Evolutionary conservation across 495 filamentous ascomycete species (phyloP).

Genomic region (Massariosphaeria phaeospora): DNA sequence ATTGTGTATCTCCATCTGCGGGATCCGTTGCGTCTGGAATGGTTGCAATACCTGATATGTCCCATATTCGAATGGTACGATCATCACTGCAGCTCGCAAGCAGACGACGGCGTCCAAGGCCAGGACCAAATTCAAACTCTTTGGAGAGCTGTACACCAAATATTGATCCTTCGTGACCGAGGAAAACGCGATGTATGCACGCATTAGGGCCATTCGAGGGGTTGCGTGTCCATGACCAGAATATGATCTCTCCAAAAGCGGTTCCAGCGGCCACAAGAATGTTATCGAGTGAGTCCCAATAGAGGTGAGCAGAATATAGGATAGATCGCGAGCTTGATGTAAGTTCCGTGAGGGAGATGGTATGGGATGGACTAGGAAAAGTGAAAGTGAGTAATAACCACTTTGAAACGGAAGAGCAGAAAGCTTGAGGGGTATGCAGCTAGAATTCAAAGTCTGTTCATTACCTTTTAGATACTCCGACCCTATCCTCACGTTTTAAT

Average conservation of each 20-base stretch:
- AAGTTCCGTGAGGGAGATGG: slow-evolving; percentile 43
- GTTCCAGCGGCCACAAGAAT: slow-evolving; percentile 82
- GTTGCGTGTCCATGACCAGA: slow-evolving; percentile 65
- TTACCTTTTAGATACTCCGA: slow-evolving; percentile 13
- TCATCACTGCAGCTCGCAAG: slow-evolving; percentile 95
- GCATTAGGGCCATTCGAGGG: background rate
- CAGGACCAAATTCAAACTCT: slow-evolving; percentile 42
- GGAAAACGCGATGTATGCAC: slow-evolving; percentile 62
- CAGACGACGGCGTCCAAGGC: slow-evolving; percentile 48
- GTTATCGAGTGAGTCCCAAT: slow-evolving; percentile 50
- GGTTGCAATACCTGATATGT: slow-evolving; percentile 55
- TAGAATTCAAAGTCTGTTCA: background rate
- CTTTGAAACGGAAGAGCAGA: background rate
- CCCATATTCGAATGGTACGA: slow-evolving; percentile 84
- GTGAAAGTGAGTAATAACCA: slow-evolving; percentile 9
- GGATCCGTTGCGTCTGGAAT: background rate
- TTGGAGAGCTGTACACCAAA: slow-evolving; percentile 80
- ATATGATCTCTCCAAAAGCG: slow-evolving; percentile 84
- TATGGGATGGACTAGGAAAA: slow-evolving; percentile 1
- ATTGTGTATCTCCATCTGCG: slow-evolving; percentile 45
- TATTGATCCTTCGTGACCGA: slow-evolving; percentile 89
- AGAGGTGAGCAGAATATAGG: slow-evolving; percentile 76
- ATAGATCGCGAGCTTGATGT: slow-evolving; percentile 73
- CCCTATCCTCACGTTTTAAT: background rate
- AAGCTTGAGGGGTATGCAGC: background rate